Evolutionary conservation across 768 basidiomycete genomes (phyloP).

Genomic region (Pluteus cervinus): DNA sequence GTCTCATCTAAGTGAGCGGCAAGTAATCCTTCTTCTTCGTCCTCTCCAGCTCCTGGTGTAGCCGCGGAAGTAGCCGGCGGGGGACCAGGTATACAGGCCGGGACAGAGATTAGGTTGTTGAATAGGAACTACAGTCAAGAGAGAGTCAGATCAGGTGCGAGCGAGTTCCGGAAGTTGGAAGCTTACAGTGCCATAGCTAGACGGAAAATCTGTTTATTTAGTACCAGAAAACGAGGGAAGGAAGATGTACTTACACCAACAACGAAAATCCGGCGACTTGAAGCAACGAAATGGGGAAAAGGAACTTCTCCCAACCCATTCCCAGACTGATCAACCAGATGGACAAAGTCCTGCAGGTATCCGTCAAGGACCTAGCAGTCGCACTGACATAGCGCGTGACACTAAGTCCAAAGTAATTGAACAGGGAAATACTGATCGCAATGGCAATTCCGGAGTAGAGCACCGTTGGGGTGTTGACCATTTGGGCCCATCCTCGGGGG

Average conservation of each 20-base stretch:
- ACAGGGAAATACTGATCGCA: constrained; percentile 69
- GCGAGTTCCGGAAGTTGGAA: constrained; percentile 8
- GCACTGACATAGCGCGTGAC: constrained; percentile 93
- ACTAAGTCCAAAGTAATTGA: constrained; percentile 88
- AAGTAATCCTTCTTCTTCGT: constrained; percentile 55
- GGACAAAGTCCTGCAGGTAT: constrained; percentile 91
- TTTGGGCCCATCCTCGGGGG: constrained; percentile 83
- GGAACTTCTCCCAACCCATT: constrained; percentile 84
- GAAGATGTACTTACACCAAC: constrained; percentile 65
- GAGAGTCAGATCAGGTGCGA: constrained; percentile 7
- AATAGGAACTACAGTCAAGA: constrained; percentile 64
- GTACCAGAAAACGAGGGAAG: constrained; percentile 1
- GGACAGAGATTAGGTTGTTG: constrained; percentile 71
- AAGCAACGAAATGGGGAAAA: constrained; percentile 76
- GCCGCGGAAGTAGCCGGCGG: constrained; percentile 22
- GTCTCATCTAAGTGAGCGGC: constrained; percentile 64
- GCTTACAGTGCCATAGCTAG: constrained; percentile 85
- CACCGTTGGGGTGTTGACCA: constrained; percentile 71
- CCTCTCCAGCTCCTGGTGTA: constrained; percentile 28
- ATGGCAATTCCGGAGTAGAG: constrained; percentile 65
- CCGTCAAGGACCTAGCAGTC: constrained; percentile 85
- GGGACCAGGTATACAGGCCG: constrained; percentile 56
- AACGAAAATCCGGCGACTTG: constrained; percentile 83
- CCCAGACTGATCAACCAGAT: constrained; percentile 93
- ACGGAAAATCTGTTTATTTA: constrained; percentile 7